phyloP scores from a whole-genome alignment of 2,329 filamentous ascomycete species.

The Ustulina deusta region DNA sequence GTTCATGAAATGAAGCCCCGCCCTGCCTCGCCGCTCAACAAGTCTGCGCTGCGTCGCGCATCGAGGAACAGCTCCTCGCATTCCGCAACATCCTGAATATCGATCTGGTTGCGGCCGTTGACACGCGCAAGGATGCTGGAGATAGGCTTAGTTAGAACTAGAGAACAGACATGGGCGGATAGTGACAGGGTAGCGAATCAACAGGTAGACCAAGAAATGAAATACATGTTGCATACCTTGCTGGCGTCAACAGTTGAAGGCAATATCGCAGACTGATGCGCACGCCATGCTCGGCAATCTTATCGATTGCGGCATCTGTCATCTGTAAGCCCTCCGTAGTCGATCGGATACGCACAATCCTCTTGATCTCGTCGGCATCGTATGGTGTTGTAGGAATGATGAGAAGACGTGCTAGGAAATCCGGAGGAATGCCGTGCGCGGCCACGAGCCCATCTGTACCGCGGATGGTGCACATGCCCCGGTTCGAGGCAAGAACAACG shows the following conservation, averaged over 20 bases:
- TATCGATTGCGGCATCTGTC: constrained; percentile 84
- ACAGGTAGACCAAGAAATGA: constrained; percentile 26
- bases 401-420: constrained; percentile 92
- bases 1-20: constrained; percentile 72
- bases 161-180: constrained; percentile 25
- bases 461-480: constrained; percentile 91
- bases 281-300: constrained; percentile 86
- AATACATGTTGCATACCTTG: constrained; percentile 66
- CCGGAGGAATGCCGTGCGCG: constrained; percentile 92
- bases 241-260: constrained; percentile 88
- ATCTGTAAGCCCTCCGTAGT: constrained; percentile 84
- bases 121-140: constrained; percentile 86
- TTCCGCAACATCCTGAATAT: constrained; percentile 80
- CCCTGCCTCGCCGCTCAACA: constrained; percentile 73
- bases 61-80: constrained; percentile 88
- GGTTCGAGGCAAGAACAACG: constrained; percentile 96
- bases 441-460: constrained; percentile 85
- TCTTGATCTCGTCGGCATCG: constrained; percentile 87
- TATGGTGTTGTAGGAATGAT: constrained; percentile 97
- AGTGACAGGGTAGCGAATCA: background rate
- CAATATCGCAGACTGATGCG: constrained; percentile 93
- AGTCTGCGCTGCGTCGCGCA: constrained; percentile 79
- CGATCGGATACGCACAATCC: constrained; percentile 87
- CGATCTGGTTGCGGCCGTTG: constrained; percentile 80
- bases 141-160: constrained; percentile 32